Conservation (phyloP, 1,284 basidiomycete species). For the Caloboletus firmus region DNA sequence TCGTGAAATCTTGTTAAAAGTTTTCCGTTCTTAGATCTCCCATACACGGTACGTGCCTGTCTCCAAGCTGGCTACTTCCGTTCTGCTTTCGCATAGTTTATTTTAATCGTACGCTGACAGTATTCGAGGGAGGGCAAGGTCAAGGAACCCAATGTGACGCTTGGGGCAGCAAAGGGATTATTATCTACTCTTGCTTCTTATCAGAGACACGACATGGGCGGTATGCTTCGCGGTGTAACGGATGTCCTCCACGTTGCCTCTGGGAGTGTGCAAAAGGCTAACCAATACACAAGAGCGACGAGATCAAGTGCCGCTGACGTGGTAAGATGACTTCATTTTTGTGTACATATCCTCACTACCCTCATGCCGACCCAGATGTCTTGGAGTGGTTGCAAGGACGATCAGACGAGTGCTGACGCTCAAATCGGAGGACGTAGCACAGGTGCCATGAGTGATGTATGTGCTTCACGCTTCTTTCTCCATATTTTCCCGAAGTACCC, state of each 20-base stretch:
- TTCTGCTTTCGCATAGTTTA: not conserved
- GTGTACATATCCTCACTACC: not conserved
- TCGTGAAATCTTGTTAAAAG: slow-evolving; percentile 5
- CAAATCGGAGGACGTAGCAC: slow-evolving; percentile 79
- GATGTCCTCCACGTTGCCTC: slow-evolving; percentile 44
- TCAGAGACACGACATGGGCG: slow-evolving; percentile 74
- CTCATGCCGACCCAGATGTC: slow-evolving; percentile 49
- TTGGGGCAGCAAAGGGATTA: slow-evolving; percentile 76
- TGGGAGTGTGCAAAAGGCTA: slow-evolving; percentile 53
- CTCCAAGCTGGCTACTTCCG: not conserved
- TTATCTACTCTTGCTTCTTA: slow-evolving; percentile 71
- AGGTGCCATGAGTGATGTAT: slow-evolving; percentile 83
- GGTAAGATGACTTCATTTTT: slow-evolving; percentile 32
- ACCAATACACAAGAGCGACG: slow-evolving; percentile 62
- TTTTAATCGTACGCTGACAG: slow-evolving; percentile 34
- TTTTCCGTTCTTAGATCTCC: slow-evolving; percentile 45
- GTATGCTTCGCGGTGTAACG: slow-evolving; percentile 55
- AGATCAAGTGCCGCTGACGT: slow-evolving; percentile 78
- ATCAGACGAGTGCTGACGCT: slow-evolving; percentile 91
- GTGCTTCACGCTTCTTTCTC: slow-evolving; percentile 24
- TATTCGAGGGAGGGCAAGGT: slow-evolving; percentile 93
- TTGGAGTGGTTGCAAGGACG: slow-evolving; percentile 91
- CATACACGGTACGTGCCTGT: slow-evolving; percentile 50
- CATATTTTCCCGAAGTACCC: not conserved
- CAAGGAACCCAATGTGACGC: slow-evolving; percentile 85